Conservation (phyloP, 1,284 basidiomycete genomes). For the Sutorius eximius region DNA sequence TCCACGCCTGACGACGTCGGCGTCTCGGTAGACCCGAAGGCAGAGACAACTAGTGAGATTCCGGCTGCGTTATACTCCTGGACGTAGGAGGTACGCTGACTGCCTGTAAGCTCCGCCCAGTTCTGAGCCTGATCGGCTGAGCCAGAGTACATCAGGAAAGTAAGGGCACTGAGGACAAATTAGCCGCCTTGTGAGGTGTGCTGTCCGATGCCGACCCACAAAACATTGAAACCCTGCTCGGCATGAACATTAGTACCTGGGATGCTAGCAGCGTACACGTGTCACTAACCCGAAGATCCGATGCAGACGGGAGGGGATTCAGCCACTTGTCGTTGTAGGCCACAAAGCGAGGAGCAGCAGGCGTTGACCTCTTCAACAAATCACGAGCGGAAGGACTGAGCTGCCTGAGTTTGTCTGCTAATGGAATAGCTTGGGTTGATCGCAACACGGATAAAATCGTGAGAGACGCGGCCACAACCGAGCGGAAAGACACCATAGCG, state of each 20-base stretch:
- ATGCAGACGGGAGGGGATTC: constrained; percentile 41
- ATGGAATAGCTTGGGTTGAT: constrained; percentile 15
- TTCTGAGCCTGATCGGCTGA: constrained; percentile 49
- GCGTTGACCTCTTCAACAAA: constrained; percentile 42
- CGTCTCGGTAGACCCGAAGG: constrained; percentile 47
- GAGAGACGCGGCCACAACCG: constrained; percentile 2
- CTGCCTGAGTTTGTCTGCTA: constrained; percentile 18
- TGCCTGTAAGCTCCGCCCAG: constrained; percentile 43
- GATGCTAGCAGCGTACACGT: not conserved
- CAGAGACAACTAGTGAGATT: constrained; percentile 56
- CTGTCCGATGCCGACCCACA: constrained; percentile 24
- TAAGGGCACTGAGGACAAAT: constrained; percentile 39
- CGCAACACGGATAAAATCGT: constrained; percentile 15
- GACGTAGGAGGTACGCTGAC: constrained; percentile 45
- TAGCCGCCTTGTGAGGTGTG: not conserved
- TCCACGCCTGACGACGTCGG: constrained; percentile 48
- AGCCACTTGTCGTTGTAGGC: constrained; percentile 49
- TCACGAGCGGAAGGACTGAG: constrained; percentile 37
- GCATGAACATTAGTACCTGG: constrained; percentile 1
- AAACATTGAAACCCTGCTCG: constrained; percentile 43
- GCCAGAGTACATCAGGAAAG: constrained; percentile 51
- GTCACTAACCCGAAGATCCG: constrained; percentile 40
- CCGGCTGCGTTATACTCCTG: constrained; percentile 54
- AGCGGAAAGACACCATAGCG: constrained; percentile 24
- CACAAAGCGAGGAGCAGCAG: constrained; percentile 51